These are phyloP conservation scores for Panicum miliaceum DNA, from an alignment of 176 grass and related monocot genomes.

Conservation along the genomic window DNA sequence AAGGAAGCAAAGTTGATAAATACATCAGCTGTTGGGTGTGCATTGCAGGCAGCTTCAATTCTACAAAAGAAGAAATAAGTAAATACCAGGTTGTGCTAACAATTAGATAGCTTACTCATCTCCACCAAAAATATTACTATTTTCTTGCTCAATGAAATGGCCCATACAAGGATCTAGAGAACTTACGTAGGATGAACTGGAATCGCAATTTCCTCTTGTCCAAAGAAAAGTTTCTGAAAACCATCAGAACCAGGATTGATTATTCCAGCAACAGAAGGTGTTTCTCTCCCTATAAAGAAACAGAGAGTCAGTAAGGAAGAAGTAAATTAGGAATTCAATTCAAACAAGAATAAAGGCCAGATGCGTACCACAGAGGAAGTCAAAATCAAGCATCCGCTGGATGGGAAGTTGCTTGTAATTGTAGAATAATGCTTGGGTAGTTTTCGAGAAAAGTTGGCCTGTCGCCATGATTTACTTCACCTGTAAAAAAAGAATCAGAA, in stretches of 20 bases:
- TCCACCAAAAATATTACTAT: constrained; percentile 16
- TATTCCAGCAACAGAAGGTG: constrained; percentile 98
- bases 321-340: constrained; percentile 22
- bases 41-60: constrained; percentile 91
- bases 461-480: constrained; percentile 76
- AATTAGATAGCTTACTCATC: constrained; percentile 16
- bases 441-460: constrained; percentile 90
- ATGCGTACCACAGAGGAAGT: constrained; percentile 90
- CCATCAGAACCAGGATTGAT: constrained; percentile 98
- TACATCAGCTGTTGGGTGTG: constrained; percentile 95
- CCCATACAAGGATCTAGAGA: neutral
- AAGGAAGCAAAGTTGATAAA: constrained; percentile 99
- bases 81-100: constrained; percentile 8
- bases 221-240: constrained; percentile 99
- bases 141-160: constrained; percentile 34
- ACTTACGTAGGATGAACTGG: constrained; percentile 86
- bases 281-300: constrained; percentile 79
- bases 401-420: constrained; percentile 99
- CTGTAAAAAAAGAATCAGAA: constrained; percentile 49
- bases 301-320: constrained; percentile 24
- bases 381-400: constrained; percentile 99
- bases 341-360: constrained; percentile 14
- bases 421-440: constrained; percentile 93
- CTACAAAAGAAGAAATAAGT: constrained; percentile 53
- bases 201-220: constrained; percentile 99